Percentiles rank a stretch among this genome's conserved stretches.
Conservation (phyloP, 345 rosid species). For the Anacardium occidentale region DNA sequence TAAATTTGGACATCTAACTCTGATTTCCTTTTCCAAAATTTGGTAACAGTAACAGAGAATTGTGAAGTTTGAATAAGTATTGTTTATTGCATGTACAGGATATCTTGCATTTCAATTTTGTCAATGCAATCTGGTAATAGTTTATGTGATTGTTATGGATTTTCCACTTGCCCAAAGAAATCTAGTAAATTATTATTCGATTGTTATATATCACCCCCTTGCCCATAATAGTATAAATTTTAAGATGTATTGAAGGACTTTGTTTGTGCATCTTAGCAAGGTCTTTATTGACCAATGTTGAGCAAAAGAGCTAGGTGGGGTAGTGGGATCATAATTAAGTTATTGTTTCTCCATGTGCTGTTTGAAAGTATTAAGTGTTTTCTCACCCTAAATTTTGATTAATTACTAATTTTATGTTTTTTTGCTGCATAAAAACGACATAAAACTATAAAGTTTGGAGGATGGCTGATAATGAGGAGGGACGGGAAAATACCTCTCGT, state of each 20-base stretch:
- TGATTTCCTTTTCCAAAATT: background rate
- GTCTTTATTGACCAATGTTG: background rate
- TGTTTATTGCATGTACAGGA: background rate
- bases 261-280: background rate
- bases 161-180: too few relatives aligned
- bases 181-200: background rate
- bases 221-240: background rate
- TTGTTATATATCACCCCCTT: background rate
- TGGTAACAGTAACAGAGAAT: background rate
- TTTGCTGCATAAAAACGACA: slow-evolving; percentile 12
- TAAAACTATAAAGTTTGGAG: slow-evolving; percentile 7
- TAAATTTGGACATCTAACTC: background rate
- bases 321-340: background rate
- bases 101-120: background rate
- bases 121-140: background rate
- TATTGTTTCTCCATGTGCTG: background rate
- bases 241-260: background rate
- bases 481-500: slow-evolving; percentile 39
- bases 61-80: background rate
- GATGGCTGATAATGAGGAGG: slow-evolving; percentile 61
- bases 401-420: background rate
- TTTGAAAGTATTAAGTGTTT: background rate
- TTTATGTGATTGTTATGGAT: too few relatives aligned
- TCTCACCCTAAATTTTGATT: background rate
- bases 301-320: background rate